A percentile compares a stretch with the other conserved stretches of the same genome.
Conservation (phyloP, 208 protist genomes). For the Polymyxa betae region DNA sequence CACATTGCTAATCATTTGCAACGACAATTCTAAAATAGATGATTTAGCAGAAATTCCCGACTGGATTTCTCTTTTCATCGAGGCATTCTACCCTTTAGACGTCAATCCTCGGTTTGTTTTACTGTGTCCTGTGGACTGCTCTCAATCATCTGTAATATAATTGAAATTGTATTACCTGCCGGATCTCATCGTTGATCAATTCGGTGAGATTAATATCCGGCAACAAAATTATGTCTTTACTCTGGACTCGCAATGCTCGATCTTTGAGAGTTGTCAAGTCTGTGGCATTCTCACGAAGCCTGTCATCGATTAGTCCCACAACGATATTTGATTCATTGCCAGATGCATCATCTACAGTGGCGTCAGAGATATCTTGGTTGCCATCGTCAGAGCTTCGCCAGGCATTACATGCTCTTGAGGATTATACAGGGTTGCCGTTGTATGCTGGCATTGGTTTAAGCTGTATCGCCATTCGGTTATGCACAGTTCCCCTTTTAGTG, state of each 20-base stretch:
- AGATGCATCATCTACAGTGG: no score
- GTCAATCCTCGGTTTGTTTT: background rate
- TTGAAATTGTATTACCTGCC: no score
- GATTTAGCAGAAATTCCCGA: background rate
- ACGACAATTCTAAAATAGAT: background rate
- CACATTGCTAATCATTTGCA: constrained; percentile 16
- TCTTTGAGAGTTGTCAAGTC: no score
- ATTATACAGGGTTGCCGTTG: background rate
- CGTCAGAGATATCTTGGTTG: background rate
- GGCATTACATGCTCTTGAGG: background rate
- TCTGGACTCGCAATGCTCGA: no score
- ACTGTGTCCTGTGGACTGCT: no score
- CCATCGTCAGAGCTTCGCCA: background rate
- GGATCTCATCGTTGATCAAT: no score
- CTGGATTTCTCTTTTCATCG: background rate
- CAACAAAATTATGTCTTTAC: no score
- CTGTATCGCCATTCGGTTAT: background rate
- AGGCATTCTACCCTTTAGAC: constrained; percentile 26
- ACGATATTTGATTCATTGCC: no score
- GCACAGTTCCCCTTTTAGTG: background rate
- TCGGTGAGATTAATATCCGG: no score
- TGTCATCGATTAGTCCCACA: no score
- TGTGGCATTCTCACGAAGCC: no score
- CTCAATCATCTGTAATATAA: no score
- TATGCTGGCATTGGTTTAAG: constrained; percentile 11